A percentile compares a stretch with the other conserved stretches of the same genome.
Conservation (phyloP, 441 rosid species). For the Syzygium syzygioides region DNA sequence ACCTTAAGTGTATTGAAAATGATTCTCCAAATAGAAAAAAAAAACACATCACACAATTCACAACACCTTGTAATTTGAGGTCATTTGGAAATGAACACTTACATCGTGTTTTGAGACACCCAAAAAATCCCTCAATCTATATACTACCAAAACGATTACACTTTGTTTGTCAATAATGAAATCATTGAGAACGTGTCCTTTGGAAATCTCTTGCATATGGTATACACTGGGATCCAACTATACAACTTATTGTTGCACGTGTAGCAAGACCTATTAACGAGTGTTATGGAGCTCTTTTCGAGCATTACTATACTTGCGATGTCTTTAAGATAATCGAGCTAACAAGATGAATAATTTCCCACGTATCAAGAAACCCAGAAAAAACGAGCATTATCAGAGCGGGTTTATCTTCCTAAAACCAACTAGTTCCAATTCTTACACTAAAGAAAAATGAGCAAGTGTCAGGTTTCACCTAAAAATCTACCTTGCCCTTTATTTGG, state of each 20-base stretch:
- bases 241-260: background rate
- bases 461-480: too few species aligned
- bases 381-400: background rate
- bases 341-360: background rate
- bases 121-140: background rate
- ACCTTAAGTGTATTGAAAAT: too few species aligned
- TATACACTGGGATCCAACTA: background rate
- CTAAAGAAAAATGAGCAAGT: background rate
- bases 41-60: too few species aligned
- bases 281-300: background rate
- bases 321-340: background rate
- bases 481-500: too few species aligned
- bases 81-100: background rate
- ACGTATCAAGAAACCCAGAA: background rate
- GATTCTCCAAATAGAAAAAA: too few species aligned
- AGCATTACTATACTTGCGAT: background rate
- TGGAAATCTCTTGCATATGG: background rate
- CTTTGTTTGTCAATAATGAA: background rate
- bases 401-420: background rate
- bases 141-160: background rate
- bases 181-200: background rate
- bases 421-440: background rate
- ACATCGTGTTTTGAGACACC: background rate
- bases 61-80: too few species aligned
- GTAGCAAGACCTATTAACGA: background rate